Percentiles rank a stretch among this genome's conserved stretches.
These are phyloP conservation scores for Phanerochaete carnosa DNA, from an alignment of 768 basidiomycete species.

Conservation along the genomic window DNA sequence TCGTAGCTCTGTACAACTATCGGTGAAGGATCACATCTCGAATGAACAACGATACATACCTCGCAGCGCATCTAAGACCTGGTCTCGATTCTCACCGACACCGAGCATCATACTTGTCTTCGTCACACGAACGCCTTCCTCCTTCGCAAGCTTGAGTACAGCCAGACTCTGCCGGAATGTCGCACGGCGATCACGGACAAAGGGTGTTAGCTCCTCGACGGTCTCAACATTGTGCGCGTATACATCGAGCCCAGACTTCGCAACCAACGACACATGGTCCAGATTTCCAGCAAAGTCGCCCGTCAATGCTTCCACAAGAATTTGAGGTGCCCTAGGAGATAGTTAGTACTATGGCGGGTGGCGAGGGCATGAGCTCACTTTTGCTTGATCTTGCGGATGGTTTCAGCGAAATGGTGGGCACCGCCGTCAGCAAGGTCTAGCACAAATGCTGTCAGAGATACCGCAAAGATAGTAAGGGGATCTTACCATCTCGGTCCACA, in stretches of 20 bases:
- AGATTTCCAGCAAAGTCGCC: constrained; percentile 87
- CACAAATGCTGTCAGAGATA: background rate
- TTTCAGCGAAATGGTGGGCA: constrained; percentile 91
- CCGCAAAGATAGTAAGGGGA: constrained; percentile 20
- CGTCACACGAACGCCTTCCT: constrained; percentile 79
- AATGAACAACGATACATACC: constrained; percentile 43
- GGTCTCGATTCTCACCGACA: constrained; percentile 84
- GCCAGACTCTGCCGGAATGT: constrained; percentile 82
- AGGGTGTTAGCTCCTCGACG: constrained; percentile 90
- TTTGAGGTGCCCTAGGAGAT: constrained; percentile 76
- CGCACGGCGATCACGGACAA: constrained; percentile 92
- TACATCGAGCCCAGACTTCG: constrained; percentile 92
- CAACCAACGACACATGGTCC: constrained; percentile 75
- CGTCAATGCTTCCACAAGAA: constrained; percentile 94
- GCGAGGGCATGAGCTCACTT: constrained; percentile 53
- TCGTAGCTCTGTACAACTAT: constrained; percentile 65
- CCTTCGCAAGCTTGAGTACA: constrained; percentile 82
- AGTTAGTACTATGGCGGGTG: background rate
- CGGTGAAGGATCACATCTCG: background rate
- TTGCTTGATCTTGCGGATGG: constrained; percentile 91
- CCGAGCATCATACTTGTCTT: constrained; percentile 99
- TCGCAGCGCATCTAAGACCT: constrained; percentile 77
- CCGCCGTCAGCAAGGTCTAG: constrained; percentile 91
- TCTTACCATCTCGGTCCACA: constrained; percentile 90
- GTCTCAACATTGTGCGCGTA: constrained; percentile 99